Evolutionary conservation across 2,329 filamentous ascomycete species (phyloP).

Genomic region (Calycina herbarum): DNA sequence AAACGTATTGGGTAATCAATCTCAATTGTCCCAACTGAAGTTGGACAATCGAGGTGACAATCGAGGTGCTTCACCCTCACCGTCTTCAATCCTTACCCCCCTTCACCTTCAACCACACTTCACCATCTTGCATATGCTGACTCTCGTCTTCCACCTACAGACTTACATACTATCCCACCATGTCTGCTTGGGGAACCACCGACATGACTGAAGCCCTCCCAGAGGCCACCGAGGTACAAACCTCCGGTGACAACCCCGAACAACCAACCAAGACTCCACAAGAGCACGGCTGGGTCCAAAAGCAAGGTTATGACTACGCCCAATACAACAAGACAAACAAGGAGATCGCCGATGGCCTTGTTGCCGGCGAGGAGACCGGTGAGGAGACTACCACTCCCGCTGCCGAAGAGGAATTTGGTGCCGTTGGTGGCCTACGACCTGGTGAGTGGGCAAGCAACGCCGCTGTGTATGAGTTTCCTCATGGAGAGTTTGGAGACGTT

Average conservation of each 20-base stretch:
- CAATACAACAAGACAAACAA: conserved; percentile 34
- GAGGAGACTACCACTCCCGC: conserved; percentile 7
- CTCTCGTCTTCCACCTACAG: background rate
- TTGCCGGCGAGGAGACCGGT: conserved; percentile 7
- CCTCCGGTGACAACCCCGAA: conserved; percentile 9
- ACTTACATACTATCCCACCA: conserved; percentile 14
- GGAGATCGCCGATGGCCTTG: conserved; percentile 27
- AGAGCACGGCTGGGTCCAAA: conserved; percentile 36
- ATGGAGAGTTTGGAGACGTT: conserved; percentile 82
- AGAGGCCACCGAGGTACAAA: conserved; percentile 1
- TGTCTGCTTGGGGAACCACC: conserved; percentile 29
- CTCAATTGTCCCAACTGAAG: too few relatives aligned
- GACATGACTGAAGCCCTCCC: conserved; percentile 40
- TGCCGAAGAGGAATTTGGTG: conserved; percentile 13
- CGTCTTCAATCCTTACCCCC: too few relatives aligned
- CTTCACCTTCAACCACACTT: background rate
- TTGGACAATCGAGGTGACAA: too few relatives aligned
- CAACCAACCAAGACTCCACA: conserved; percentile 29
- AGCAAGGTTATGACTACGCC: conserved; percentile 35
- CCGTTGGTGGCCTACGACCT: conserved; percentile 27
- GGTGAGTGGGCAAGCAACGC: conserved; percentile 34
- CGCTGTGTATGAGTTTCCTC: conserved; percentile 73
- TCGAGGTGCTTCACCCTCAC: too few relatives aligned
- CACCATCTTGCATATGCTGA: background rate
- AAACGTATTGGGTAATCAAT: too few relatives aligned